phyloP scores from a whole-genome alignment of 2,329 filamentous ascomycete species.

The Plenodomus biglobosus region DNA sequence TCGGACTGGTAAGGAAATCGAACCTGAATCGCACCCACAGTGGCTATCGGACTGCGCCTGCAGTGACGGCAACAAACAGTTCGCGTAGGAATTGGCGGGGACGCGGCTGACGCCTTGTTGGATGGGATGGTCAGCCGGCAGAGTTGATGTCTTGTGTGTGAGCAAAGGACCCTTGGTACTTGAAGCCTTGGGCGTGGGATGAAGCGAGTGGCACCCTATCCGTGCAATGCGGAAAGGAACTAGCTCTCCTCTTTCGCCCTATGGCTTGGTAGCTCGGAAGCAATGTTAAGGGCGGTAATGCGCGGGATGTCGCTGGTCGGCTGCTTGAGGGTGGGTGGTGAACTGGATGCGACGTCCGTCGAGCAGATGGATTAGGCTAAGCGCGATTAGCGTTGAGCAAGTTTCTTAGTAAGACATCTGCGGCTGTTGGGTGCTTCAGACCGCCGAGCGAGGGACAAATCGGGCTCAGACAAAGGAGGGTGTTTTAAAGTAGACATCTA shows the following conservation, averaged over 20 bases:
- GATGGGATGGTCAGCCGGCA: slow-evolving; percentile 6
- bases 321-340: slow-evolving; percentile 16
- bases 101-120: slow-evolving; percentile 6
- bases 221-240: slow-evolving; percentile 11
- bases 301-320: slow-evolving; percentile 23
- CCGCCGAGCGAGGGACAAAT: slow-evolving; percentile 1
- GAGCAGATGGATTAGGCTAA: slow-evolving; percentile 18
- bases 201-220: slow-evolving; percentile 12
- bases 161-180: background rate
- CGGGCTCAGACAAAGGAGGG: background rate
- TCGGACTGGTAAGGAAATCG: slow-evolving; percentile 9
- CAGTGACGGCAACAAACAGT: slow-evolving; percentile 10
- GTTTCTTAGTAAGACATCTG: slow-evolving; percentile 19
- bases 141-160: slow-evolving; percentile 5
- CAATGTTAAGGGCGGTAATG: slow-evolving; percentile 13
- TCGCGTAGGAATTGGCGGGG: slow-evolving; percentile 2
- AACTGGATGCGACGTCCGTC: slow-evolving; percentile 17
- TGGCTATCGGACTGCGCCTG: slow-evolving; percentile 3
- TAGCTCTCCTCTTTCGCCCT: slow-evolving; percentile 12
- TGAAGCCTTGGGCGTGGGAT: slow-evolving; percentile 8
- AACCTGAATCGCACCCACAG: slow-evolving; percentile 9
- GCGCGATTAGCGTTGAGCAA: slow-evolving; percentile 23
- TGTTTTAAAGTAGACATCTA: background rate
- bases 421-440: slow-evolving; percentile 10
- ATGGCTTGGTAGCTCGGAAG: slow-evolving; percentile 15